These are phyloP conservation scores for Tetracladium setigerum DNA, from an alignment of 495 filamentous ascomycete species.

Conservation along the genomic window DNA sequence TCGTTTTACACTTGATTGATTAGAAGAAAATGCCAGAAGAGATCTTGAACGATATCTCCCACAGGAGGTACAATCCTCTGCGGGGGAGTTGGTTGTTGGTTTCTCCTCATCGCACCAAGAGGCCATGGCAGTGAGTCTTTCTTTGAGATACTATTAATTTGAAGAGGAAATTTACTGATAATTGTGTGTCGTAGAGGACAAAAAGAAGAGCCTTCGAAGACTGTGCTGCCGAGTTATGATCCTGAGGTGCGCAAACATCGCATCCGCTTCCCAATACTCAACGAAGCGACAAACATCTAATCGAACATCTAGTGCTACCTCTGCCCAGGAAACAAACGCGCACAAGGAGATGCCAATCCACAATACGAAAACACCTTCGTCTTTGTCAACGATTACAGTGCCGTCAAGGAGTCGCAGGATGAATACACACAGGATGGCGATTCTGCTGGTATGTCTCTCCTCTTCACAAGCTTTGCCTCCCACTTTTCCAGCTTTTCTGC, in stretches of 20 bases:
- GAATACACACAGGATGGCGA: conserved; percentile 49
- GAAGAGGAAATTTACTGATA: background rate
- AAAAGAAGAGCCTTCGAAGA: conserved; percentile 76
- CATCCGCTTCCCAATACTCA: background rate
- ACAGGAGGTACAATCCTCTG: conserved; percentile 88
- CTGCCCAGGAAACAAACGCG: conserved; percentile 92
- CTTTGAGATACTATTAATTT: background rate
- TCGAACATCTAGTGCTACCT: conserved; percentile 63
- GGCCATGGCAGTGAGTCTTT: conserved; percentile 89
- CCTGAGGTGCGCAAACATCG: conserved; percentile 42
- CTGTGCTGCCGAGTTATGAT: conserved; percentile 72
- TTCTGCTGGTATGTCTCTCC: conserved; percentile 36
- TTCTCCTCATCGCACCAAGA: conserved; percentile 90
- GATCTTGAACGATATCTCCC: conserved; percentile 94
- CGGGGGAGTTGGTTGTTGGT: conserved; percentile 86
- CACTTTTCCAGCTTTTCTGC: background rate
- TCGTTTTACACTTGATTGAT: background rate
- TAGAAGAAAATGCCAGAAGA: conserved; percentile 40
- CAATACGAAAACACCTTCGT: conserved; percentile 81
- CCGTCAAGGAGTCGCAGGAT: conserved; percentile 87
- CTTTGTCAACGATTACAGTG: conserved; percentile 97
- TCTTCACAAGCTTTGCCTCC: background rate
- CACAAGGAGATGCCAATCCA: conserved; percentile 82
- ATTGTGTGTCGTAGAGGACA: conserved; percentile 55
- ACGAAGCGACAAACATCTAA: conserved; percentile 3